Conservation (phyloP, 805 yeast species). For the Metschnikowia vanudenii region DNA sequence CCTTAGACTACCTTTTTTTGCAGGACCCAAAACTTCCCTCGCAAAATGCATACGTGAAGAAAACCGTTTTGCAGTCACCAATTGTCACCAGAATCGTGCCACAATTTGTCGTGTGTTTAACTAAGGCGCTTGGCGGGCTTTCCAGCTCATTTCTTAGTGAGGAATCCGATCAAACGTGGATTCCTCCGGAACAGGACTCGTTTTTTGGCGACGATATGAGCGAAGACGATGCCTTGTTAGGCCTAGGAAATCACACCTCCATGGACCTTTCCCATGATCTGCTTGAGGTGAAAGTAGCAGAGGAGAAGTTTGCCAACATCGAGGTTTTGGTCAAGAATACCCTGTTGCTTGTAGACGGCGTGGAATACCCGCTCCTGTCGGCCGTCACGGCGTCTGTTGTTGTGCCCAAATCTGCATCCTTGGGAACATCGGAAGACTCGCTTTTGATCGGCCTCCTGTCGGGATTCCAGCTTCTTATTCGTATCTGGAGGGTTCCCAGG, state of each 20-base stretch:
- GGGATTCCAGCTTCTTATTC: slow-evolving; percentile 39
- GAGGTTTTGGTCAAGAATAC: slow-evolving; percentile 31
- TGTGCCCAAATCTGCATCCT: slow-evolving; percentile 17
- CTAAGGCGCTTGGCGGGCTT: slow-evolving; percentile 36
- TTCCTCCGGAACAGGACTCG: slow-evolving; percentile 35
- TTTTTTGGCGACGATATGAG: slow-evolving; percentile 39
- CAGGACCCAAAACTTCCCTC: background rate
- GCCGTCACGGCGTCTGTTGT: slow-evolving; percentile 33
- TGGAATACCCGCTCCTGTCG: slow-evolving; percentile 31
- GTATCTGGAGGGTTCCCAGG: slow-evolving; percentile 39
- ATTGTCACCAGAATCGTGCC: slow-evolving; percentile 34
- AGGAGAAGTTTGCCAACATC: slow-evolving; percentile 12
- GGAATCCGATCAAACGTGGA: slow-evolving; percentile 35
- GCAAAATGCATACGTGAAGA: slow-evolving; percentile 25
- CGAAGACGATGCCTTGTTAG: slow-evolving; percentile 27
- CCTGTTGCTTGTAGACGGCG: slow-evolving; percentile 32
- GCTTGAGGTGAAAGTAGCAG: slow-evolving; percentile 7
- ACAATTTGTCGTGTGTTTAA: slow-evolving; percentile 29
- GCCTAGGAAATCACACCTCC: slow-evolving; percentile 6
- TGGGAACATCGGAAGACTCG: slow-evolving; percentile 31
- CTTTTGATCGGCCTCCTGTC: slow-evolving; percentile 39
- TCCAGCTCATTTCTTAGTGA: slow-evolving; percentile 35
- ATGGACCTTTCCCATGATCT: slow-evolving; percentile 3
- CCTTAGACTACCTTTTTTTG: slow-evolving; percentile 4
- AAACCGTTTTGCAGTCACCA: slow-evolving; percentile 43